Evolutionary conservation across 345 rosid species (phyloP), one percentile per base, ranked within the genome.

Genomic region (Ceriops zippeliana): DNA sequence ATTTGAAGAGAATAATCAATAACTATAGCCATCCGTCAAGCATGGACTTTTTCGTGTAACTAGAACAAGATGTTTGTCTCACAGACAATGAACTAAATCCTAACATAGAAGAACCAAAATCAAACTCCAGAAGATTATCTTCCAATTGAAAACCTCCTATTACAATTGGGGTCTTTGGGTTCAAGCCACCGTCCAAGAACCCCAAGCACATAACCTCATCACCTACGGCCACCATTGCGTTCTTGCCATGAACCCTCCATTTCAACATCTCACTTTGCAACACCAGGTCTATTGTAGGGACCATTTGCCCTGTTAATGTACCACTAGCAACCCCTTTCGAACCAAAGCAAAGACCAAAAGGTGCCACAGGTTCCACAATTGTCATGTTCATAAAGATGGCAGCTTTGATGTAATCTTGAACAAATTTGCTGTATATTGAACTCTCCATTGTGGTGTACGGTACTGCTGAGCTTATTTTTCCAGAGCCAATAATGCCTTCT

Each of bases 231-330:
- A 88, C 96, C 93, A 89, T 72, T 26, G 85, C 77, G 75, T 81
- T 92, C 70, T 70, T 62, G 38, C 87, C 90, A 10, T 71, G 58
- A 21, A 90, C 69, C 70, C 81, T 87, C 98, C 98, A 93, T 81
- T 81, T 85, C 72, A 87, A 89, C 97, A 93, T 82, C 85, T 90
- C 90, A 75, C 97, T 93, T 74, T 93, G 97, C 86, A 93, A 72
- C 64, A 87, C 79, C 4, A 90, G 69, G 13, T 89, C 96, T 35
- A 90, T 82, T 21, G 59, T 75, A 3, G 98, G 97, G n/a, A 75
- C 78, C 4, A 46, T 63, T 11, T 67, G 76, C 42, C 56, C 73
- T 22, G 38, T 32, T n/a, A 1, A 27, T 46, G 67, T 22, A 10
- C 27, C 46, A 17, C 53, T 56, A 3, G 31, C 65, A 16, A 30